These are phyloP conservation scores for Senna tora DNA, from an alignment of 306 rosid genomes.

Conservation along the genomic window DNA sequence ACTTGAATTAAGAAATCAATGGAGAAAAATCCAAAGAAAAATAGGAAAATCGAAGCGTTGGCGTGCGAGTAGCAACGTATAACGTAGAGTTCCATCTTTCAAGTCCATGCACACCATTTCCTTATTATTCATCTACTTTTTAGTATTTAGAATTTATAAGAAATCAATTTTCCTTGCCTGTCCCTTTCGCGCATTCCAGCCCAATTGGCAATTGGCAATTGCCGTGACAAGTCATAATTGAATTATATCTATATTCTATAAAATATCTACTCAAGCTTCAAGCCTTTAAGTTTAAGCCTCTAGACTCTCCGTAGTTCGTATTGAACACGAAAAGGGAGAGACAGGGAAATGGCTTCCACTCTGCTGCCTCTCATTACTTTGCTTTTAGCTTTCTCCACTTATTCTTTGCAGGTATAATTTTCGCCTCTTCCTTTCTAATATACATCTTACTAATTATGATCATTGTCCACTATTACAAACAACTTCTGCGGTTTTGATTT, in stretches of 20 bases:
- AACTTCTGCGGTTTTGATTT: not conserved
- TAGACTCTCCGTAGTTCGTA: not conserved
- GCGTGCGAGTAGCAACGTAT: too few relatives aligned
- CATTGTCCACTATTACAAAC: not conserved
- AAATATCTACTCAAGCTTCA: too few relatives aligned
- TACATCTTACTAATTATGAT: not conserved
- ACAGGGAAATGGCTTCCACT: slow-evolving; percentile 40
- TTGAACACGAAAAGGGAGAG: not conserved
- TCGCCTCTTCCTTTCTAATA: not conserved
- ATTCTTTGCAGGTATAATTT: slow-evolving; percentile 39
- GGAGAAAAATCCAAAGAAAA: not conserved
- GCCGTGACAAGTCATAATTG: not conserved
- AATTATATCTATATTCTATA: not conserved
- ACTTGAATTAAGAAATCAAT: not conserved
- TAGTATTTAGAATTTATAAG: too few relatives aligned
- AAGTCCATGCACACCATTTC: too few relatives aligned
- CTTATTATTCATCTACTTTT: too few relatives aligned
- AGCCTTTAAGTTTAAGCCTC: too few relatives aligned
- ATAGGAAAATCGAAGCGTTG: too few relatives aligned
- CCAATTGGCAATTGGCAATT: not conserved
- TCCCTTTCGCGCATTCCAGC: not conserved
- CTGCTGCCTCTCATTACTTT: slow-evolving; percentile 29
- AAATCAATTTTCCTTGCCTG: not conserved
- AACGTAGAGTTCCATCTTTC: too few relatives aligned
- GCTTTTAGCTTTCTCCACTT: slow-evolving; percentile 40